Conservation (phyloP, 495 filamentous ascomycete species). For the Neurospora sp. region DNA sequence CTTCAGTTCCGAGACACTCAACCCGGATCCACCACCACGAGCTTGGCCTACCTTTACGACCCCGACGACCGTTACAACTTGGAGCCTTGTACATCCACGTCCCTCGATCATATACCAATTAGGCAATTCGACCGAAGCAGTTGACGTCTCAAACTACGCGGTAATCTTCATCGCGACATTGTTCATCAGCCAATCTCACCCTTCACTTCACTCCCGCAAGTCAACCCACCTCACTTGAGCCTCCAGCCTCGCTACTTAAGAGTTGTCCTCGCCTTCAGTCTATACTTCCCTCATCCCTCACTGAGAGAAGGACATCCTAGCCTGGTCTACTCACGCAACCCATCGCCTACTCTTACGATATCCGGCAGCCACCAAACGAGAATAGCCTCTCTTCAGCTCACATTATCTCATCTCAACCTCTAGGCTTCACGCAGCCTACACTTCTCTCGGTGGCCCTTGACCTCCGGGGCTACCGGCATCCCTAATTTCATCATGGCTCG, state of each 20-base stretch:
- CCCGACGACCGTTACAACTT: not conserved
- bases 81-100: not conserved
- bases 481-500: conserved; percentile 6
- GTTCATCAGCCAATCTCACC: not conserved
- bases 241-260: not conserved
- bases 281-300: not conserved
- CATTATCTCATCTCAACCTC: not conserved
- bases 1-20: not conserved
- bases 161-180: not conserved
- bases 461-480: not conserved
- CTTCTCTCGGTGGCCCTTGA: not conserved
- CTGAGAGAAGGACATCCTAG: not conserved
- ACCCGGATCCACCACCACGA: not conserved
- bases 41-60: not conserved
- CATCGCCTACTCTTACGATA: not conserved
- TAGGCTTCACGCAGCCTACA: not conserved
- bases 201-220: not conserved
- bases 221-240: not conserved
- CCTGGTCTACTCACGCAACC: not conserved
- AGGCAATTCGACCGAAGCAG: not conserved
- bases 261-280: not conserved
- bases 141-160: not conserved
- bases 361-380: not conserved
- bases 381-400: not conserved
- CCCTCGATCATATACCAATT: not conserved